A percentile compares a stretch with the other conserved stretches of the same genome.
Evolutionary conservation across 345 rosid species (phyloP).

Genomic region (Melaleuca quinquenervia): DNA sequence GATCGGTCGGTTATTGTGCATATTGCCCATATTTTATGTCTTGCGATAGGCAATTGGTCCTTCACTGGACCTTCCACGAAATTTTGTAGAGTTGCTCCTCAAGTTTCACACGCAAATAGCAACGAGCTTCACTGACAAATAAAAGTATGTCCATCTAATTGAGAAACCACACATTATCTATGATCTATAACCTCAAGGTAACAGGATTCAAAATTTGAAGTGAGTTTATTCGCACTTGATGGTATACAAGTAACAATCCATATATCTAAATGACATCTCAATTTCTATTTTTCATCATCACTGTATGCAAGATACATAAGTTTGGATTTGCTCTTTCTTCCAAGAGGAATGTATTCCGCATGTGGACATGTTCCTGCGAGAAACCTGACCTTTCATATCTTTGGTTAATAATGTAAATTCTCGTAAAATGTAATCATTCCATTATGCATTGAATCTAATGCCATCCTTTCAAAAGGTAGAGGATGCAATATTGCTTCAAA

Average conservation of each 20-base stretch:
- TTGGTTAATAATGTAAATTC: not conserved
- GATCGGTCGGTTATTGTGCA: not conserved
- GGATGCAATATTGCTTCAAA: slow-evolving; percentile 66
- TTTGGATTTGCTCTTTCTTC: not conserved
- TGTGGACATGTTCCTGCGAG: not conserved
- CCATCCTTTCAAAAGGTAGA: slow-evolving; percentile 29
- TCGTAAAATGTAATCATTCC: not conserved
- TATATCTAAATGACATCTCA: not conserved
- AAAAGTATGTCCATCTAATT: not conserved
- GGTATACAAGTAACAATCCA: not conserved
- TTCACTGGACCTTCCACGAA: not conserved
- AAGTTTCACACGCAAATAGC: not conserved
- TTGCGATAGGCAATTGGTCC: not conserved
- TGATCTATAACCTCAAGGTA: not conserved
- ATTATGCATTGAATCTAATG: not conserved
- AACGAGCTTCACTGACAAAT: not conserved
- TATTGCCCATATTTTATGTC: not conserved
- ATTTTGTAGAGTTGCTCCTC: not conserved
- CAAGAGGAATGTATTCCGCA: not conserved
- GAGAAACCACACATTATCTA: not conserved
- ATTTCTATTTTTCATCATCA: not conserved
- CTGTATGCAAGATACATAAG: not conserved
- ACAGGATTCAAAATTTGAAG: not conserved
- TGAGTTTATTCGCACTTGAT: not conserved
- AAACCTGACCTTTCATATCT: not conserved